Conservation (phyloP, 805 yeast species). For the Candida chilensis region DNA sequence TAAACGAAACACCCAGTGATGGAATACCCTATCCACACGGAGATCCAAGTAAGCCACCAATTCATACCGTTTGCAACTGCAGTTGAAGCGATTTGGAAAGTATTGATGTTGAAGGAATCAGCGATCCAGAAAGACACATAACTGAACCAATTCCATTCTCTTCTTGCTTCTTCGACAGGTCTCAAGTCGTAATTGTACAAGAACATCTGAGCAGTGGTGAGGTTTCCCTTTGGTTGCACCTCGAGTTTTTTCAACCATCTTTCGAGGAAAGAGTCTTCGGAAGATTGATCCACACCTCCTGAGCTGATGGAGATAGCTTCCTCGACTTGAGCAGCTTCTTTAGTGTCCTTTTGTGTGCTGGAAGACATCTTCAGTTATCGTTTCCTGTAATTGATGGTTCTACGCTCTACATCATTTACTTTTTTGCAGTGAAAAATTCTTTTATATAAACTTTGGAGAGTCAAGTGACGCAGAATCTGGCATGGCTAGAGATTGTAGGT, state of each 20-base stretch:
- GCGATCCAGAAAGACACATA: constrained; percentile 80
- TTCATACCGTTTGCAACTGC: constrained; percentile 70
- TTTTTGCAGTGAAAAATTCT: no score
- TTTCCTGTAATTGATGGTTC: no score
- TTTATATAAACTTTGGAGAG: no score
- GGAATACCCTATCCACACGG: constrained; percentile 80
- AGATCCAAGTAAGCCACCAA: constrained; percentile 90
- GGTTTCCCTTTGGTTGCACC: constrained; percentile 25
- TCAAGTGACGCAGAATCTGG: no score
- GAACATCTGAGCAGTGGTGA: constrained; percentile 53
- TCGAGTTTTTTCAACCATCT: constrained; percentile 2
- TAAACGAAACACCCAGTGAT: constrained; percentile 64
- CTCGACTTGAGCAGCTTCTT: no score
- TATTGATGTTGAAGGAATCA: constrained; percentile 82
- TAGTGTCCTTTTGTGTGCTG: no score
- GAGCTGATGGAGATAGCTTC: no score
- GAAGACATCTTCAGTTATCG: no score
- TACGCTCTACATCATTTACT: no score
- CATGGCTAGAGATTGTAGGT: no score
- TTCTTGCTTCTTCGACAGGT: constrained; percentile 66
- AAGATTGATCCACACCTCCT: no score
- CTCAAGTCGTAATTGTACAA: constrained; percentile 66
- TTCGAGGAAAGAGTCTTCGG: neutral
- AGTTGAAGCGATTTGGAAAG: constrained; percentile 88
- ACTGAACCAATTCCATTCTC: constrained; percentile 84